Base-by-base conservation (phyloP, 163 green algal genomes). In the Scenedesmus sp. region DNA sequence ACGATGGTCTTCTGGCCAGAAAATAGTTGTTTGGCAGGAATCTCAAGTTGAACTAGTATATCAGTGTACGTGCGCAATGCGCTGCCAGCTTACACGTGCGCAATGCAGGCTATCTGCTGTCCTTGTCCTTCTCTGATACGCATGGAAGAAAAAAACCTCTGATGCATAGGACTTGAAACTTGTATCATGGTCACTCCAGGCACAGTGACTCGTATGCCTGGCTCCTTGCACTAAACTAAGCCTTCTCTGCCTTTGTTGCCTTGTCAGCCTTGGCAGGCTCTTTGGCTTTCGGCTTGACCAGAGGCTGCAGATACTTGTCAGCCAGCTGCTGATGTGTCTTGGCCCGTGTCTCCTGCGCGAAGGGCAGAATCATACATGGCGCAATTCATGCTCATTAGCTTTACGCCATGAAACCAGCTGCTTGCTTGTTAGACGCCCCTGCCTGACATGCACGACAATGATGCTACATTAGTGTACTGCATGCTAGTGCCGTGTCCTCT, bases 321-420 rank as follows among this genome's bases (percentile, higher is more conserved):
- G 81, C 65, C 61, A 92, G 65, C n/a, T 56, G 44, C 65, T 79
- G 44, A 81, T 92, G 81, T 15, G 88, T 92, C 70, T 92, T 92
- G 33, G 33, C 73, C 24, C 88, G 80, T 2, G 88, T 92, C 80
- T 88, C 85, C 68, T 76, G 65, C 40, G 15, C 73, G 18, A 3
- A 53, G 73, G 49, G 35, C 35, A 44, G 5, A 15, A n/a, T 1
- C n/a, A 81, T 26, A 16, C 18, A 6, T 40, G n/a, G 15, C 72
- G 26, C 13, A 44, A 26, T 26, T n/a, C n/a, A 30, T 30, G 72
- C 20, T 7, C 73, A 10, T 16, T 9, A 18, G 6, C 6, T 20
- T 2, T 24, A 80, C 26, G 13, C 53, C 10, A 26, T 20, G 10
- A 2, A 65, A 65, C 13, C 24, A 20, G 13, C 22, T 53, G 22